phyloP scores from a whole-genome alignment of 306 rosid genomes.

The Fragaria ananassa region DNA sequence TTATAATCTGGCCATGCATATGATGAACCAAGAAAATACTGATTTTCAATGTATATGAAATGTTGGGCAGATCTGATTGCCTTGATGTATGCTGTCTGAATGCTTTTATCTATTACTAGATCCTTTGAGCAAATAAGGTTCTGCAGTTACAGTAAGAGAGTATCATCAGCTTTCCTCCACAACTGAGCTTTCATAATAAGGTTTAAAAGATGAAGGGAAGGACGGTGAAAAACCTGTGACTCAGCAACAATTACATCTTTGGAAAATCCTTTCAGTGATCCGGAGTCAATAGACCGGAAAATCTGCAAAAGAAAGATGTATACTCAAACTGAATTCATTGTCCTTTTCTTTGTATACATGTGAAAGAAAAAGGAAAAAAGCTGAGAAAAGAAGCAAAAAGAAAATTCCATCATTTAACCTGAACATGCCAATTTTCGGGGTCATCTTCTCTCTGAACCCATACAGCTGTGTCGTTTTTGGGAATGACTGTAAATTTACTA shows the following conservation, averaged over 20 bases:
- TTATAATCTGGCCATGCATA: constrained; percentile 84
- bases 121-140: constrained; percentile 71
- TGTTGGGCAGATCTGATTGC: constrained; percentile 98
- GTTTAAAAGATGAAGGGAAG: constrained; percentile 13
- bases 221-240: constrained; percentile 41
- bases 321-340: constrained; percentile 10
- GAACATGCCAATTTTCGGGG: constrained; percentile 90
- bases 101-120: constrained; percentile 80
- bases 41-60: constrained; percentile 89
- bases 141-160: constrained; percentile 49
- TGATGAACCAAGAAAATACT: constrained; percentile 89
- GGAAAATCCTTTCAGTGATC: constrained; percentile 91
- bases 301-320: constrained; percentile 49
- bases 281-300: constrained; percentile 89
- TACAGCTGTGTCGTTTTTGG: constrained; percentile 52
- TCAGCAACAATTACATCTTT: constrained; percentile 39
- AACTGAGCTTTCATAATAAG: neutral
- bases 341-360: neutral
- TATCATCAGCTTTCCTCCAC: constrained; percentile 12
- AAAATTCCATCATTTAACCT: constrained; percentile 50
- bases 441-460: constrained; percentile 57
- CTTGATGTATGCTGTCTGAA: constrained; percentile 84
- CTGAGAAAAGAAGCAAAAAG: constrained; percentile 16
- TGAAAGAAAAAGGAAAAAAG: neutral
- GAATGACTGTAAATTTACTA: constrained; percentile 43